phyloP scores from a whole-genome alignment of 2,329 filamentous ascomycete genomes.

The Colletotrichum lentis region DNA sequence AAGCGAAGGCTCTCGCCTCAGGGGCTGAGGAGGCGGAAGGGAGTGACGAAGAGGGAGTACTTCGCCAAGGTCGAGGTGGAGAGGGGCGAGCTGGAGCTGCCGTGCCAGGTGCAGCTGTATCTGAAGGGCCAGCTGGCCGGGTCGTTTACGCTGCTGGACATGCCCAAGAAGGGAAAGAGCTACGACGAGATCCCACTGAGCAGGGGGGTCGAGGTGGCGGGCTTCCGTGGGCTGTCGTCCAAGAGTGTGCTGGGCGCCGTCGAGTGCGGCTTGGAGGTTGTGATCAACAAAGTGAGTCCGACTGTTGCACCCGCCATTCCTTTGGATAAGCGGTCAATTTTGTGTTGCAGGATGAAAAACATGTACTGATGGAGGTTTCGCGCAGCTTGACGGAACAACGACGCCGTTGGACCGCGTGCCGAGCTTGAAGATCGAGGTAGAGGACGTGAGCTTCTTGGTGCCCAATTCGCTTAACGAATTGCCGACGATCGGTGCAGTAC shows the following conservation, averaged over 20 bases:
- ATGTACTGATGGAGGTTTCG: background rate
- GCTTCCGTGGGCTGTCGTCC: background rate
- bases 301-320: background rate
- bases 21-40: slow-evolving; percentile 6
- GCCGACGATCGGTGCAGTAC: slow-evolving; percentile 41
- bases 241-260: slow-evolving; percentile 5
- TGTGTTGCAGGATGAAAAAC: background rate
- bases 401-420: slow-evolving; percentile 43
- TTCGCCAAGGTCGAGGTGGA: slow-evolving; percentile 50
- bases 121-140: slow-evolving; percentile 45
- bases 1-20: background rate
- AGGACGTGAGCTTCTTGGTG: slow-evolving; percentile 46
- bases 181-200: slow-evolving; percentile 48
- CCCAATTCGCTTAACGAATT: slow-evolving; percentile 42
- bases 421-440: slow-evolving; percentile 51
- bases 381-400: slow-evolving; percentile 46
- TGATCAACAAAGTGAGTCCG: slow-evolving; percentile 47
- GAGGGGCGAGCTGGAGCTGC: slow-evolving; percentile 49
- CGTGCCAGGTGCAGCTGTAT: slow-evolving; percentile 49
- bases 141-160: slow-evolving; percentile 47
- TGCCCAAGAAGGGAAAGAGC: slow-evolving; percentile 48
- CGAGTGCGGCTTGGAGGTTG: slow-evolving; percentile 42
- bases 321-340: background rate
- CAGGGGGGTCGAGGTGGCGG: slow-evolving; percentile 28
- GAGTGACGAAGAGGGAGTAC: slow-evolving; percentile 43